These are phyloP conservation scores for Pisolithus orientalis DNA, from an alignment of 768 basidiomycete genomes.

Conservation along the genomic window DNA sequence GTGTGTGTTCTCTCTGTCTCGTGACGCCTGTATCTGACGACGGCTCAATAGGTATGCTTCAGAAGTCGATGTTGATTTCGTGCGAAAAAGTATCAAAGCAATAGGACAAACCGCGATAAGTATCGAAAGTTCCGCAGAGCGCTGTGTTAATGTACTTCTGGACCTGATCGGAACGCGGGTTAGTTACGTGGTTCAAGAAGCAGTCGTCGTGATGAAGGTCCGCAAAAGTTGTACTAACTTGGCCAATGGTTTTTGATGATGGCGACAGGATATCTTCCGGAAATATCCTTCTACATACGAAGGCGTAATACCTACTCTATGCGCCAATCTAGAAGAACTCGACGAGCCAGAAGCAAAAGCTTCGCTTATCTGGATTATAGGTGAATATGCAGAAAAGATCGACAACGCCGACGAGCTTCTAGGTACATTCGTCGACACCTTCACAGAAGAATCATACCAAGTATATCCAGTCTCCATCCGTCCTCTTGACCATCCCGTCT, in stretches of 20 bases:
- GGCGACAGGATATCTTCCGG: constrained; percentile 86
- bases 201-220: constrained; percentile 98
- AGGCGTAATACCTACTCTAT: constrained; percentile 92
- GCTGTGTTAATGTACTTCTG: constrained; percentile 89
- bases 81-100: constrained; percentile 88
- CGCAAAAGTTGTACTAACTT: constrained; percentile 6
- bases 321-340: constrained; percentile 90
- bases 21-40: background rate
- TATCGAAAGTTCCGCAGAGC: constrained; percentile 87
- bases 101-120: constrained; percentile 96
- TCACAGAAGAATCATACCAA: constrained; percentile 89
- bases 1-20: constrained; percentile 39
- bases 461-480: constrained; percentile 31
- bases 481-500: background rate
- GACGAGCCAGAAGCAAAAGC: constrained; percentile 99
- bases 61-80: constrained; percentile 98
- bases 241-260: background rate
- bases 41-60: constrained; percentile 70
- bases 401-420: constrained; percentile 94
- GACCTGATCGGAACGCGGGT: constrained; percentile 91
- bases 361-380: constrained; percentile 98
- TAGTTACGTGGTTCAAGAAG: constrained; percentile 97
- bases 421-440: constrained; percentile 83
- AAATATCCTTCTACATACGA: constrained; percentile 96
- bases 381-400: constrained; percentile 96